Evolutionary conservation across 306 rosid genomes (phyloP).

Genomic region (Senna tora): DNA sequence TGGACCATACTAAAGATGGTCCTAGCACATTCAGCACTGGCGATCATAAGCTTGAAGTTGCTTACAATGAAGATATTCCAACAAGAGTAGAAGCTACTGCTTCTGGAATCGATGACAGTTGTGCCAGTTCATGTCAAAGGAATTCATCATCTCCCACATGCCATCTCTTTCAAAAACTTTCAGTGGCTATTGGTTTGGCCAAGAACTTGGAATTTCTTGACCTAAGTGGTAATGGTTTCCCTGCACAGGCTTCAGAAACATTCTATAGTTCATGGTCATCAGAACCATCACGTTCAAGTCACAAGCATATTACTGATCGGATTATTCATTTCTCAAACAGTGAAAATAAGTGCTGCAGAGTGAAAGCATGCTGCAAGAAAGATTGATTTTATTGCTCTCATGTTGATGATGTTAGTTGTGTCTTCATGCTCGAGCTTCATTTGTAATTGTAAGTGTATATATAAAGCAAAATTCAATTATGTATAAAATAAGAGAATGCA

Average conservation of each 20-base stretch:
- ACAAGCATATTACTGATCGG: conserved; percentile 55
- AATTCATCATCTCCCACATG: conserved; percentile 44
- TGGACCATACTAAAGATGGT: conserved; percentile 46
- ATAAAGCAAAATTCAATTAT: neutral
- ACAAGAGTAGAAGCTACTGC: conserved; percentile 54
- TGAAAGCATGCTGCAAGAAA: conserved; percentile 85
- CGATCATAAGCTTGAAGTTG: conserved; percentile 65
- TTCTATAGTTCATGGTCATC: conserved; percentile 67
- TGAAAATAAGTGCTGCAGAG: conserved; percentile 71
- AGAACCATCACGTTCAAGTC: conserved; percentile 55
- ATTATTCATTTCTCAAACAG: conserved; percentile 59
- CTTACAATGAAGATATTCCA: conserved; percentile 72
- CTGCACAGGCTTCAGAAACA: conserved; percentile 56
- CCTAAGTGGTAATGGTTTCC: conserved; percentile 74
- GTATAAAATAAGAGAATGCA: neutral
- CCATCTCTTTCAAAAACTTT: conserved; percentile 51
- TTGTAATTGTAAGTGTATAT: conserved; percentile 20
- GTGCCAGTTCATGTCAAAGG: conserved; percentile 63
- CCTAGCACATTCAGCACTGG: conserved; percentile 39
- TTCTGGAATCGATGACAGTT: conserved; percentile 63
- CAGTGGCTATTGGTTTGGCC: conserved; percentile 65
- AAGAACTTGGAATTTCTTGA: conserved; percentile 63
- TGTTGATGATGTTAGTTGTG: neutral
- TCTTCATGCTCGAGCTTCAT: conserved; percentile 18
- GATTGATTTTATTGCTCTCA: conserved; percentile 39